Conservation (phyloP, 2,329 filamentous ascomycete genomes). For the Acrodontium crateriforme region DNA sequence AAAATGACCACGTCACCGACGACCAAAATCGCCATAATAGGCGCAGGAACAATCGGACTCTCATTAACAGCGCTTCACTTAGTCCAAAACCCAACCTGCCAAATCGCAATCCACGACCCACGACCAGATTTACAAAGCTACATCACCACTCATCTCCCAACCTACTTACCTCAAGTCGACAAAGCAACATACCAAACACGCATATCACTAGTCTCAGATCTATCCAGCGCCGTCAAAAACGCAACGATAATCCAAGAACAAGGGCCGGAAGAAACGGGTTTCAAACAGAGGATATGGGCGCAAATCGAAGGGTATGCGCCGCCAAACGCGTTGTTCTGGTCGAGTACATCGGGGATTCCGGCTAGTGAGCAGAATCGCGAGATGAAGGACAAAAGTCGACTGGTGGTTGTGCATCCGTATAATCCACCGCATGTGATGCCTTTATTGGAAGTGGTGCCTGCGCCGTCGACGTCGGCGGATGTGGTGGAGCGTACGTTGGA, state of each 20-base stretch:
- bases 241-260: slow-evolving; percentile 46
- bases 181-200: slow-evolving; percentile 13
- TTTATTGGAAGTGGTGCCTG: slow-evolving; percentile 43
- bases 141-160: slow-evolving; percentile 28
- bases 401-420: slow-evolving; percentile 47
- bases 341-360: slow-evolving; percentile 43
- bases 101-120: slow-evolving; percentile 38
- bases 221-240: slow-evolving; percentile 29
- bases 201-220: slow-evolving; percentile 25
- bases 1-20: too few relatives aligned
- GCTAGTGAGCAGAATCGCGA: slow-evolving; percentile 34
- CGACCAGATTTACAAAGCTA: slow-evolving; percentile 34
- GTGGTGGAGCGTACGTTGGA: slow-evolving; percentile 28
- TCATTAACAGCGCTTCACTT: slow-evolving; percentile 43
- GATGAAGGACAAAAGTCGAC: slow-evolving; percentile 30
- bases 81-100: slow-evolving; percentile 25
- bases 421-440: slow-evolving; percentile 51
- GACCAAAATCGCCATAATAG: slow-evolving; percentile 27
- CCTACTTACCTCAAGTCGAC: slow-evolving; percentile 25
- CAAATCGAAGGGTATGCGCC: slow-evolving; percentile 35
- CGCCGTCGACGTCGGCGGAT: slow-evolving; percentile 26
- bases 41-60: slow-evolving; percentile 39
- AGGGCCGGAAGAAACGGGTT: slow-evolving; percentile 39
- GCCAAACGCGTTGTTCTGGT: slow-evolving; percentile 39
- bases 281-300: slow-evolving; percentile 40